Evolutionary conservation across 805 yeast species (phyloP), one percentile per base, ranked within the genome.

Genomic region (Barnettozyma sp.): DNA sequence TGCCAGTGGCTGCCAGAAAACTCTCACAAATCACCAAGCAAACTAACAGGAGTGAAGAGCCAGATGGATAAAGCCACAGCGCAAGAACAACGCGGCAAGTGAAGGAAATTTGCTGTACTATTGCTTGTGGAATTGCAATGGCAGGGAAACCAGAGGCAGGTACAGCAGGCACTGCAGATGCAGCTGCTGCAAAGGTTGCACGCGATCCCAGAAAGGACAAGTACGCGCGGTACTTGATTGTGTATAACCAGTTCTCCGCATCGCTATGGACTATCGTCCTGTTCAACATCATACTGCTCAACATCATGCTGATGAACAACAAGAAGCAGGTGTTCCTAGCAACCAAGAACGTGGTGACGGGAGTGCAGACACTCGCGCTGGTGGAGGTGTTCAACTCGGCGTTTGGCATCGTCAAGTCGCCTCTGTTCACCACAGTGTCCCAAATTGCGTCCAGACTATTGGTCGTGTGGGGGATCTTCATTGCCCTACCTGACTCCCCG

Each of bases 381-480:
- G 68, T 84, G 34, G 98, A 90, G 58, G 72, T 90, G 16, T 67
- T 75, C 52, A 92, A 90, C 56, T 73, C 95, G 2, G 66, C 75
- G 3, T 57, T 74, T 1, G 97, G 97, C 0, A 66, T 80, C 32
- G 97, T 92, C 24, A 76, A 80, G 47, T 80, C 97, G 7, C 95
- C 97, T 3, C 45, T 88, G 6, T 48, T 80, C 38, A 92, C 97
- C 21, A 86, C 97, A 0, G 69, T 67, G 12, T 78, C 88, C 52
- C 98, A 92, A 60, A 95, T 92, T 1, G 70, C 80, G 6, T 87
- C 97, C 10, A 72, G 98, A 44, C 58, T 88, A 35, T 63, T 88
- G 45, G 70, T 92, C 26, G 94, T 85, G 6, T 67, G 82, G 64
- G 97, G 97, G 4, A 72, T 90, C 34, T 76, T 86, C 59, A 75